Base-by-base conservation (phyloP, 129 eudicot species). In the Lonicera japonica region DNA sequence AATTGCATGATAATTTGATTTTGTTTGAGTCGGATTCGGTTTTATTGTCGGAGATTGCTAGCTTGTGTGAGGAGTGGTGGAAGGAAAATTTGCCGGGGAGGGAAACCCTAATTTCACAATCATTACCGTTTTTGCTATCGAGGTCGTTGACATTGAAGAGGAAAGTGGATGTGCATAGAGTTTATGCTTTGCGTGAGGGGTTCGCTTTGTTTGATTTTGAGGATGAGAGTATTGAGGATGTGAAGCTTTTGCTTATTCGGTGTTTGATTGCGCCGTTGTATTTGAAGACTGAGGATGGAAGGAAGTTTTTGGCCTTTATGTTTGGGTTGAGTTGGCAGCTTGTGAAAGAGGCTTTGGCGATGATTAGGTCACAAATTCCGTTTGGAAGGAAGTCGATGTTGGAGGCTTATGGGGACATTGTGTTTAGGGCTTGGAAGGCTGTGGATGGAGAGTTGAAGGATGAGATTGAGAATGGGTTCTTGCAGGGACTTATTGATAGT, bases 41-140 rank as follows among this genome's bases (percentile, higher is more conserved):
- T 12, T 74, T 94, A 39, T 54, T 94, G 70, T 73, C 84, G 36
- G 99, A 94, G 73, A 77, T 94, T 0, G 76, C 96, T 21, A 61
- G 52, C 59, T 78, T 94, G 66, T 94, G 99, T 52, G 99, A 94
- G 70, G 91, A 85, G 68, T 94, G 99, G 99, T 94, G 99, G 99
- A 88, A 83, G 74, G 74, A 68, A 70, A 82, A 63, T 61, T 77
- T 88, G 38, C 52, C 52, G 8, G 96, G 89, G 56, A 85, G 74
- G 50, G 99, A 94, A 64, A 46, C 72, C 29, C 66, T 94, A 21
- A 88, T 94, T 69, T 78, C 98, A 7, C 95, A 85, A 60, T 80
- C 88, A 1, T 61, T 94, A 65, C 99, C 99, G 14, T 81, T 88
- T 52, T 67, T 94, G 66, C 36, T 94, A 56, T 88, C 99, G 14